A percentile compares a stretch with the other conserved stretches of the same genome.
These are phyloP conservation scores for Salvia sclarea DNA, from an alignment of 305 asterid species.

Conservation along the genomic window DNA sequence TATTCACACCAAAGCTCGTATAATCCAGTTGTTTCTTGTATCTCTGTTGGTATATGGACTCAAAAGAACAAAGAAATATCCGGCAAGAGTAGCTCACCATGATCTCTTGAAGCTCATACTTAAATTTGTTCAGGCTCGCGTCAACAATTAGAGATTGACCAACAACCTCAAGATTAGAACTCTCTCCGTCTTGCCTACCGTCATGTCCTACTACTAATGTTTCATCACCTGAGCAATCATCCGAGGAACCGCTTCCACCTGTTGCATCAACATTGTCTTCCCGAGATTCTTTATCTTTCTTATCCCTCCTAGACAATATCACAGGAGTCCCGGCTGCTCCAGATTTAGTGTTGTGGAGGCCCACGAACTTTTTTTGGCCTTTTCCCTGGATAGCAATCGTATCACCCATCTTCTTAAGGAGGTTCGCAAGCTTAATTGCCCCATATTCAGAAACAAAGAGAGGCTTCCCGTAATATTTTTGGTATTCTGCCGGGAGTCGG, in stretches of 20 bases:
- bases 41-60: conserved; percentile 69
- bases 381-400: conserved; percentile 56
- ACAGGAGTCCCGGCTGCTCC: conserved; percentile 42
- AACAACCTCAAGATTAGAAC: conserved; percentile 33
- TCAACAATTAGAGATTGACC: conserved; percentile 31
- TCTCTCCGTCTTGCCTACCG: conserved; percentile 31
- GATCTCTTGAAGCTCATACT: conserved; percentile 83
- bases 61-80: conserved; percentile 65
- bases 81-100: conserved; percentile 80
- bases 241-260: conserved; percentile 53
- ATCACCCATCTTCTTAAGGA: conserved; percentile 76
- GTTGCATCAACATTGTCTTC: conserved; percentile 41
- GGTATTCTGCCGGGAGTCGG: conserved; percentile 76
- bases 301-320: conserved; percentile 49
- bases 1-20: conserved; percentile 63
- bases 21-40: conserved; percentile 75
- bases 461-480: conserved; percentile 65
- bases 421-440: conserved; percentile 62
- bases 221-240: conserved; percentile 75
- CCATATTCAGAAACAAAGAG: conserved; percentile 77
- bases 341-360: conserved; percentile 44
- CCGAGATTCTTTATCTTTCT: conserved; percentile 51
- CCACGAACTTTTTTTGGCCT: conserved; percentile 60
- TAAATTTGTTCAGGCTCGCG: conserved; percentile 54
- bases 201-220: conserved; percentile 37